Evolutionary conservation across 148 eudicot species (phyloP), one percentile per base, ranked within the genome.

Genomic region (Camellia granthamiana): DNA sequence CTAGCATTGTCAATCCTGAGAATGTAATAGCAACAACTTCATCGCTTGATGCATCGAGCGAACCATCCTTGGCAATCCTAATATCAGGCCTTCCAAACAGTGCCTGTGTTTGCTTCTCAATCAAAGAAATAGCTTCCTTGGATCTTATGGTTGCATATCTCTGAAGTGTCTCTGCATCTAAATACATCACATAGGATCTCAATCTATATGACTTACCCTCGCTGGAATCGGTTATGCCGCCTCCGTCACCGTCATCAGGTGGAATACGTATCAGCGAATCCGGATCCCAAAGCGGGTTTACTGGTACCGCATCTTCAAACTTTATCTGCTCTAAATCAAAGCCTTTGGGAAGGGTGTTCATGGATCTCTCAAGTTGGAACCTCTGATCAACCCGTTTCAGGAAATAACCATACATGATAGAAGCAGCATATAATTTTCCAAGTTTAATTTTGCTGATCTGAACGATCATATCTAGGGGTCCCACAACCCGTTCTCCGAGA

Each of bases 381-480:
- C 98, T 90, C 81, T 88, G 89, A 84, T 96, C 98, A 42, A 96
- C 99, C 68, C 99, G 84, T 83, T 86, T 90, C 69, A 96, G 90
- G 84, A 96, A 96, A 81, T 96, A 96, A 1, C 99, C 99, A 64
- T 96, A 96, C 90, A 94, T 96, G 30, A 94, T 94, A 23, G 99
- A 93, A 71, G 98, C 99, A 69, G 99, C 99, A 68, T 96, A 96
- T 3, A 96, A 84, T 85, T 96, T 96, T 10, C 99, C 98, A 5
- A 96, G 95, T 83, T 96, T 92, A 44, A 96, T 82, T 83, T 96
- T 96, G 86, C 98, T 96, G 61, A 94, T 94, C 73, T 94, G 90
- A 3, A 92, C 78, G 4, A 86, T 74, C 56, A 84, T 79, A 67
- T 88, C 89, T 52, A 92, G 76, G 44, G 98, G 95, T 13, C 95